Conservation (phyloP, 441 rosid genomes). For the Pelargonium myrrhifolium region DNA sequence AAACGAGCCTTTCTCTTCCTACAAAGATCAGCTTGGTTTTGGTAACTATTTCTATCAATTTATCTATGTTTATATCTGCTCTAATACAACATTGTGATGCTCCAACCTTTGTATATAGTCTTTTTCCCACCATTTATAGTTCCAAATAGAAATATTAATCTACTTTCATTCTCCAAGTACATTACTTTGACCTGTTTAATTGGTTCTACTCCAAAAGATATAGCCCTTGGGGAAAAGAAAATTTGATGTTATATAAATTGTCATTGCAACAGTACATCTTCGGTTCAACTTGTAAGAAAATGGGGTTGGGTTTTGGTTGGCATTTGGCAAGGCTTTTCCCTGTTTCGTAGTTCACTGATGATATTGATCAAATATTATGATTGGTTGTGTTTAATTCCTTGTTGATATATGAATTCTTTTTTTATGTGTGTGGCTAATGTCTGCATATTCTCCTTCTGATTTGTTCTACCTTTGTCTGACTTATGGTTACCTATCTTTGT, state of each 20-base stretch:
- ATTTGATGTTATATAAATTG: neutral
- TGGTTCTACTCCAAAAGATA: neutral
- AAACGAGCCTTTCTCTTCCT: constrained; percentile 81
- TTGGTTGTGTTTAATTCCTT: no score
- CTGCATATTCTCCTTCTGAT: no score
- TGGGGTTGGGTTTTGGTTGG: neutral
- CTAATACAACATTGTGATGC: neutral
- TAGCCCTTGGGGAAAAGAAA: neutral
- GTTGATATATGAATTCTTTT: no score
- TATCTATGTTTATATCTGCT: neutral
- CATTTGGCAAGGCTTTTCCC: neutral
- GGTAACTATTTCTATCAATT: constrained; percentile 30
- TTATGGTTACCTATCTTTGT: no score
- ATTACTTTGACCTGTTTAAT: neutral
- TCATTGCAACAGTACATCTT: neutral
- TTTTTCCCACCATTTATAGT: no score
- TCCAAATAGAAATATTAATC: neutral
- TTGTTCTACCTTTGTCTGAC: no score
- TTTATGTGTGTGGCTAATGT: no score
- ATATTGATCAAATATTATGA: no score
- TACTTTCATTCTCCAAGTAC: neutral
- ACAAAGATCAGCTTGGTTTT: constrained; percentile 94
- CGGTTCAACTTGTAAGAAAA: neutral
- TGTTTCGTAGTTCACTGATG: neutral
- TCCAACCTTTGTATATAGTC: no score